Evolutionary conservation across 805 yeast genomes (phyloP), one percentile per base, ranked within the genome.

Genomic region (Pichia deserticola): DNA sequence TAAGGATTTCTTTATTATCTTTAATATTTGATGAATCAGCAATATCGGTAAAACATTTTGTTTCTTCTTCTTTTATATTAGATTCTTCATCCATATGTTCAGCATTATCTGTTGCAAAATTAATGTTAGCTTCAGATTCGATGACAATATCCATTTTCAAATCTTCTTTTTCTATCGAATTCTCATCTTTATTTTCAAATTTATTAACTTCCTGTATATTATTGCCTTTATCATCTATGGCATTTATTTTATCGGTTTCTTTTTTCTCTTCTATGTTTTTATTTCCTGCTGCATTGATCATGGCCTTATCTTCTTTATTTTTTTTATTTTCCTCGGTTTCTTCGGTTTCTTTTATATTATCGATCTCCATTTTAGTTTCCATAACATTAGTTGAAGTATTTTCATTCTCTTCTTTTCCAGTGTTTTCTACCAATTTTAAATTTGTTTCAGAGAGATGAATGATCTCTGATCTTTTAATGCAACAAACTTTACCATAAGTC

Each of bases 401-500:
- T 20, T 20, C 9, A n/a, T 28, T 38, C 34, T 35, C 36, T 35
- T 13, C 36, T 35, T 35, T 35, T 3, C 20, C 20, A 20, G 20
- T 20, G 2, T 20, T 3, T 20, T 20, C 20, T 20, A 20, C 20
- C 36, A 11, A 12, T 35, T 36, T 15, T 4, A 8, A 15, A 42
- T 20, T 20, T 20, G 20, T 2, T 20, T 20, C 20, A 20, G 49
- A 54, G 25, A 72, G 45, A 37, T 60, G 57, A 33, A 56, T 54
- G 10, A 81, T 73, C 4, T 76, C 73, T 55, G 71, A 76, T 45
- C 77, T 65, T 51, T 75, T 78, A 12, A 88, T 69, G 59, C 95
- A 83, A 54, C 79, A 75, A 25, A 76, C 77, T 60, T 80, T 81
- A 0, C 97, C 97, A 56, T 76, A 78, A 1, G 60, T 70, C 95